Evolutionary conservation across 805 yeast species (phyloP).

Genomic region (Wickerhamomyces kurtzmanii): DNA sequence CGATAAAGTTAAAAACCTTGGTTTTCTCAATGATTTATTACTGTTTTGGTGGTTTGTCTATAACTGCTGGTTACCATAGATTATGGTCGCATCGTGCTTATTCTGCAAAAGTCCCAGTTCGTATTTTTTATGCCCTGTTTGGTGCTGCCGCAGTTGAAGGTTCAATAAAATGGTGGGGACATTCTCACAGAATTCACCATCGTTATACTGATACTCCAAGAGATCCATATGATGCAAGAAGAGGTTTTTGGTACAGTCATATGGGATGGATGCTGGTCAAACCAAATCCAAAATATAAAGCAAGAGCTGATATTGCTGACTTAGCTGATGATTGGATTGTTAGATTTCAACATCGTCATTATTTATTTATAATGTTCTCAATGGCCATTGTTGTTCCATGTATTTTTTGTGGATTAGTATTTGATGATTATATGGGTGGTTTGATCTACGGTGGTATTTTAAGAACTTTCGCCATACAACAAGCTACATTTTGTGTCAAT

Average conservation of each 20-base stretch:
- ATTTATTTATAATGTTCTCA: slow-evolving; percentile 48
- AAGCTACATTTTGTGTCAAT: slow-evolving; percentile 80
- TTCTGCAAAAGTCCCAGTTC: slow-evolving; percentile 49
- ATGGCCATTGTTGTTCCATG: slow-evolving; percentile 58
- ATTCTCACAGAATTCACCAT: slow-evolving; percentile 78
- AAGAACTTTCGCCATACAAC: slow-evolving; percentile 64
- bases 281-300: slow-evolving; percentile 75
- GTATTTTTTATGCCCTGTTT: slow-evolving; percentile 59
- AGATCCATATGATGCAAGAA: slow-evolving; percentile 82
- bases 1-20: slow-evolving; percentile 38
- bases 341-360: slow-evolving; percentile 74
- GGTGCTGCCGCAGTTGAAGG: slow-evolving; percentile 84
- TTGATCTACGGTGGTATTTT: slow-evolving; percentile 68
- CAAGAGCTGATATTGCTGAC: slow-evolving; percentile 76
- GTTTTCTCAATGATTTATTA: slow-evolving; percentile 42
- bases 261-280: slow-evolving; percentile 79
- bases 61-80: slow-evolving; percentile 82
- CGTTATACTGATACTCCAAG: slow-evolving; percentile 76
- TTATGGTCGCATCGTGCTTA: slow-evolving; percentile 72
- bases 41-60: slow-evolving; percentile 56
- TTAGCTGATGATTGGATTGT: slow-evolving; percentile 73
- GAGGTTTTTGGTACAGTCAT: slow-evolving; percentile 78
- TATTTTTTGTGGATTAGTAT: slow-evolving; percentile 40
- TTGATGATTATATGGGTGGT: slow-evolving; percentile 63
- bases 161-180: slow-evolving; percentile 86